These are phyloP conservation scores for Wallacemonas rigidus DNA, from an alignment of 208 protist species.

Conservation along the genomic window DNA sequence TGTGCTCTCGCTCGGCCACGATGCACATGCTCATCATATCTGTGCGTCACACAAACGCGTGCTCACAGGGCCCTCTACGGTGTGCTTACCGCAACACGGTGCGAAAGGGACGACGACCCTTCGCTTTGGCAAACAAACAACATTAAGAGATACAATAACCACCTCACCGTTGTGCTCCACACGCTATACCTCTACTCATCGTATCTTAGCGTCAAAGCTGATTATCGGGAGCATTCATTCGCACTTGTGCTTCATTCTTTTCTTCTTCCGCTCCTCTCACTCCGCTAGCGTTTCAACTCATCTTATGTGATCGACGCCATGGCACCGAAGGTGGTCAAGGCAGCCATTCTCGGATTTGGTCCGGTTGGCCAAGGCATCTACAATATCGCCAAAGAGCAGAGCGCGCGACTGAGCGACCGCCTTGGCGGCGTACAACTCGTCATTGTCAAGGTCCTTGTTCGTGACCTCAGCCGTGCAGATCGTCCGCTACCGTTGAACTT, in stretches of 20 bases:
- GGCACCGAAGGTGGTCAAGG: conserved; percentile 8
- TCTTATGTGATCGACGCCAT: not conserved
- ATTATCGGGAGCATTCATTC: not conserved
- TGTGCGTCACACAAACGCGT: too few species aligned
- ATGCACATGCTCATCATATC: too few species aligned
- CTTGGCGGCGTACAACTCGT: conserved; percentile 28
- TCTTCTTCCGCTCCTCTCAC: not conserved
- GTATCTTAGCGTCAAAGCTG: too few species aligned
- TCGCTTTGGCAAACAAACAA: too few species aligned
- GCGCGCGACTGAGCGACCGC: conserved; percentile 26
- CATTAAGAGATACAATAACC: too few species aligned
- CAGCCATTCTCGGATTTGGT: conserved; percentile 45
- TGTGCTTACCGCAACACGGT: too few species aligned
- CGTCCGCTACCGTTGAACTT: conserved; percentile 24
- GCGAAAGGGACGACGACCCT: too few species aligned
- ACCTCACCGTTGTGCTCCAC: too few species aligned
- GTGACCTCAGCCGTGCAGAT: conserved; percentile 2
- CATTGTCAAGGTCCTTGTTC: conserved; percentile 40
- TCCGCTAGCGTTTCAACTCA: not conserved
- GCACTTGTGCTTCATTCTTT: not conserved
- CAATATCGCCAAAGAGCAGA: conserved; percentile 33
- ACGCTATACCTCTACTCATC: too few species aligned
- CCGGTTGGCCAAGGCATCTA: conserved; percentile 44
- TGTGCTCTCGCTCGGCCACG: too few species aligned
- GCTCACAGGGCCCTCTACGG: too few species aligned